These are phyloP conservation scores for Wickerhamomyces sydowiorum DNA, from an alignment of 805 yeast genomes.

Conservation along the genomic window DNA sequence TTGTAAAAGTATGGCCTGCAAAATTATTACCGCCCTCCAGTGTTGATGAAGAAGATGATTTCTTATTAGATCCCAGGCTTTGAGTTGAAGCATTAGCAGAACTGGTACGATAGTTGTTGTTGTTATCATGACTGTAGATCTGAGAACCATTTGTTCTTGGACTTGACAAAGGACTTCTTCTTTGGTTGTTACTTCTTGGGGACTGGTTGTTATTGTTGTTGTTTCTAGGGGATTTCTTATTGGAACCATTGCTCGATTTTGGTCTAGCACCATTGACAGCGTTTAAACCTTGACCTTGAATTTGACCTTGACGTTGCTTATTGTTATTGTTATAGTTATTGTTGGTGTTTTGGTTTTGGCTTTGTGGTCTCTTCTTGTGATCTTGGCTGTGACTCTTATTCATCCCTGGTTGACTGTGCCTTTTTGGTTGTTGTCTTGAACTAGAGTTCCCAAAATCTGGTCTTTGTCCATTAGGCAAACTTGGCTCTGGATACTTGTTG, in stretches of 20 bases:
- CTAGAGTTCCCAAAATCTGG: constrained; percentile 15
- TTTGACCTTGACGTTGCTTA: background rate
- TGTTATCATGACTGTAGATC: background rate
- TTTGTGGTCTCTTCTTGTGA: background rate
- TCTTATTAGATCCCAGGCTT: background rate
- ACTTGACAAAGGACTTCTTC: background rate
- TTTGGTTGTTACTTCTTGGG: background rate
- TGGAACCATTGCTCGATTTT: background rate
- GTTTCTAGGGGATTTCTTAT: background rate
- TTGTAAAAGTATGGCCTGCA: constrained; percentile 8
- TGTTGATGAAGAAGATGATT: background rate
- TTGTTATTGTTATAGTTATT: constrained; percentile 2
- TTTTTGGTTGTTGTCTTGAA: constrained; percentile 1
- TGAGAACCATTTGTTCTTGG: background rate
- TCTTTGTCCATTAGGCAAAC: constrained; percentile 12
- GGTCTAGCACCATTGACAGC: background rate
- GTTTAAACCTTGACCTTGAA: background rate
- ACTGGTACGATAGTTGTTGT: background rate
- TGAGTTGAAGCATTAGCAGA: background rate
- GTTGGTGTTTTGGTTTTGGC: background rate
- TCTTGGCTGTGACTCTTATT: constrained; percentile 1
- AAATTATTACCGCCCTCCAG: constrained; percentile 1
- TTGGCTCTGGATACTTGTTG: constrained; percentile 6
- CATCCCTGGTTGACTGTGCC: background rate
- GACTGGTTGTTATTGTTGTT: constrained; percentile 1